Evolutionary conservation across 169 alveolate genomes (phyloP).

Genomic region (Eimeria praecox): DNA sequence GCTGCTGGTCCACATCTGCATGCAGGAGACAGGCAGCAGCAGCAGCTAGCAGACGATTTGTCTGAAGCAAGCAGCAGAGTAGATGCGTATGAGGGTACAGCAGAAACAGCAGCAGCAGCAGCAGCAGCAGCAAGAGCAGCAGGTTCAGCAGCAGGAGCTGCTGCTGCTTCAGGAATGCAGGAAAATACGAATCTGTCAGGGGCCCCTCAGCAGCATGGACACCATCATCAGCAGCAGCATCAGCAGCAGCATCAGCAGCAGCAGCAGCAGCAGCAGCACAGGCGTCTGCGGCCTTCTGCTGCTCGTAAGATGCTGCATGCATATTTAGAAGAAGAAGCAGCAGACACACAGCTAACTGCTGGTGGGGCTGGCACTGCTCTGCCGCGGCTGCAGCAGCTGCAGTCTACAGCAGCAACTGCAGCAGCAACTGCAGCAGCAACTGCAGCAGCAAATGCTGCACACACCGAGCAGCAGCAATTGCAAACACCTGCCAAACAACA

Average conservation of each 20-base stretch:
- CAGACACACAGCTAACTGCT: constrained; percentile 41
- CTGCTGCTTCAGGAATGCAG: not conserved
- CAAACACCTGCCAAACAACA: not conserved
- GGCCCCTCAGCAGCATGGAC: not conserved
- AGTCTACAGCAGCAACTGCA: constrained; percentile 43
- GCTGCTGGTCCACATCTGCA: not conserved
- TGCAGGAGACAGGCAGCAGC: constrained; percentile 39
- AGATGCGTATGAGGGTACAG: not conserved
- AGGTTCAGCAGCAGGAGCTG: constrained; percentile 3
- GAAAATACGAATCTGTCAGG: not conserved
- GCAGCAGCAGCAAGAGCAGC: constrained; percentile 39
- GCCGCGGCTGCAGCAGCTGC: constrained; percentile 52
- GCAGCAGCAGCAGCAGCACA: not conserved
- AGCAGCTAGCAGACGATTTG: constrained; percentile 5
- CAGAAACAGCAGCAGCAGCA: constrained; percentile 52
- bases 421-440: constrained; percentile 20
- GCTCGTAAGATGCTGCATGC: constrained; percentile 66
- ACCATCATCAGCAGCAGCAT: constrained; percentile 18
- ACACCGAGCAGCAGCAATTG: constrained; percentile 20
- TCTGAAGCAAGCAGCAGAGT: not conserved
- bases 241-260: constrained; percentile 77
- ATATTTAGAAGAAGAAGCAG: constrained; percentile 55
- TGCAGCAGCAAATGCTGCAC: constrained; percentile 22
- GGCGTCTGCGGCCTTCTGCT: constrained; percentile 45
- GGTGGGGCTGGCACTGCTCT: constrained; percentile 11